Conservation (phyloP, 352 stramenopile genomes). For the Thalassiosira ordinaria region DNA sequence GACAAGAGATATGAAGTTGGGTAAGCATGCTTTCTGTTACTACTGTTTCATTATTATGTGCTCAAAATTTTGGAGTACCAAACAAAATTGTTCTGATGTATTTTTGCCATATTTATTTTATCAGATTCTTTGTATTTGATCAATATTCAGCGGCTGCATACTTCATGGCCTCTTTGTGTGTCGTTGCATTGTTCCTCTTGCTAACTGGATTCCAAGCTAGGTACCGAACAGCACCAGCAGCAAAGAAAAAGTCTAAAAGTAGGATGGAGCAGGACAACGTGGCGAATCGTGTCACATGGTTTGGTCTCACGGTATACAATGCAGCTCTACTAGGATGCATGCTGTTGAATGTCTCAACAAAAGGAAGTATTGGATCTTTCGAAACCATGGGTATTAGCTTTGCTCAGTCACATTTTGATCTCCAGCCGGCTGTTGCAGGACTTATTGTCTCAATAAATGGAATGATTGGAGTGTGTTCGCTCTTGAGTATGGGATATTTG, state of each 20-base stretch:
- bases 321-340: constrained; percentile 80
- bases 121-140: constrained; percentile 76
- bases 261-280: constrained; percentile 65
- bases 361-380: constrained; percentile 87
- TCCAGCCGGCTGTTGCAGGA: constrained; percentile 65
- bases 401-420: constrained; percentile 77
- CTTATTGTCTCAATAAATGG: constrained; percentile 76
- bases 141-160: constrained; percentile 85
- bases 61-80: not conserved
- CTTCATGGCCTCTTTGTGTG: constrained; percentile 74
- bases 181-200: constrained; percentile 70
- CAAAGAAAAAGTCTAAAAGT: constrained; percentile 69
- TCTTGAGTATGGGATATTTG: constrained; percentile 80
- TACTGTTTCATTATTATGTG: constrained; percentile 5
- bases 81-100: no score
- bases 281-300: constrained; percentile 58
- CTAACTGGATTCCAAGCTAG: constrained; percentile 76
- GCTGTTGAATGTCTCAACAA: constrained; percentile 86
- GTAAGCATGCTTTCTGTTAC: constrained; percentile 14
- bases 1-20: constrained; percentile 63
- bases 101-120: no score
- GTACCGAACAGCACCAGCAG: constrained; percentile 55
- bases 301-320: constrained; percentile 75
- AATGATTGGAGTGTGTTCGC: constrained; percentile 65
- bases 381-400: constrained; percentile 87